phyloP scores from a whole-genome alignment of 1,139 yeast genomes.

The Pichia sorboxylosa region DNA sequence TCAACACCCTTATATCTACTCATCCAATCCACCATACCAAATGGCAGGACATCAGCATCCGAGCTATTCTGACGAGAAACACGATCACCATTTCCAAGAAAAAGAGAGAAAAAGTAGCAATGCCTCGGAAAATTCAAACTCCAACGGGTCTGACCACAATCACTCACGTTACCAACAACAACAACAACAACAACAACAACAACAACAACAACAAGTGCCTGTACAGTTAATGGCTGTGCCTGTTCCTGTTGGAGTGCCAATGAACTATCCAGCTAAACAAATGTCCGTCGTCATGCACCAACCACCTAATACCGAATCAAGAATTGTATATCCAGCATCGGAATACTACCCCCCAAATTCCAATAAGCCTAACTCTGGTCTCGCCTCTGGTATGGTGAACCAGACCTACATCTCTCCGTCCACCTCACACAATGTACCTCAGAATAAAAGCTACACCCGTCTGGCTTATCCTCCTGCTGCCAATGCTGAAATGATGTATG shows the following conservation, averaged over 20 bases:
- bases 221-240: not conserved
- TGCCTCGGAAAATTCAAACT: not conserved
- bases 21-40: not conserved
- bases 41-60: not conserved
- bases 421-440: too few relatives aligned
- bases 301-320: not conserved
- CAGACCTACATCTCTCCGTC: too few relatives aligned
- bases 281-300: not conserved
- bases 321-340: not conserved
- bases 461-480: too few relatives aligned
- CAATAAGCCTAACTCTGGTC: too few relatives aligned
- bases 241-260: not conserved
- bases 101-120: not conserved
- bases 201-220: constrained; percentile 1
- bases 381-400: too few relatives aligned
- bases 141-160: not conserved
- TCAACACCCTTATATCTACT: not conserved
- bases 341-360: not conserved
- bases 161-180: constrained; percentile 5
- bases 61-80: not conserved
- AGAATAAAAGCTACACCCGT: too few relatives aligned
- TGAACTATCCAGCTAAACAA: not conserved
- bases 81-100: not conserved
- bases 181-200: constrained; percentile 7
- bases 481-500: too few relatives aligned